These are phyloP conservation scores for Penicillium sp. DNA, from an alignment of 2,329 filamentous ascomycete species.

Conservation along the genomic window DNA sequence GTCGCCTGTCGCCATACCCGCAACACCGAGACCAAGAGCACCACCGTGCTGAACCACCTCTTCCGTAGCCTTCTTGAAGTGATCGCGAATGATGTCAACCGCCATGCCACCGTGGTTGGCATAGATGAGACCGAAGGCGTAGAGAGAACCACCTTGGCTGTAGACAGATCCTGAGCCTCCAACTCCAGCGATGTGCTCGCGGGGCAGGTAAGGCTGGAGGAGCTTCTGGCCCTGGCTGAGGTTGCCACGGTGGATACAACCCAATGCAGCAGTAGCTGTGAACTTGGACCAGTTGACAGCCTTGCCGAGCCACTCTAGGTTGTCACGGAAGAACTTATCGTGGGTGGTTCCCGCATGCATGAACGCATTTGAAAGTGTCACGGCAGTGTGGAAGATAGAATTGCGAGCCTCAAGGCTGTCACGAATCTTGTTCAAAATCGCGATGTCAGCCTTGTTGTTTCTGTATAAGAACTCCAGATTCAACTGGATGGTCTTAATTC, in stretches of 20 bases:
- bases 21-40: conserved; percentile 90
- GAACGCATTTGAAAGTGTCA: conserved; percentile 96
- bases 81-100: conserved; percentile 47
- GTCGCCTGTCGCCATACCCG: conserved; percentile 93
- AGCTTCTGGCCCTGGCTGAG: conserved; percentile 89
- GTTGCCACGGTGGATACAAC: conserved; percentile 95
- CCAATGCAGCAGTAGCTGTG: conserved; percentile 90
- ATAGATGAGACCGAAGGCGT: conserved; percentile 93
- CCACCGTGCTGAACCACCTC: conserved; percentile 97
- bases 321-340: conserved; percentile 97
- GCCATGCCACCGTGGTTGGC: conserved; percentile 95
- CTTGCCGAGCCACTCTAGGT: conserved; percentile 96
- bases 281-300: conserved; percentile 99
- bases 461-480: conserved; percentile 96
- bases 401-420: conserved; percentile 94
- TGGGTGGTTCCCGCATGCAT: conserved; percentile 99
- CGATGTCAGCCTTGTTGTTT: conserved; percentile 88
- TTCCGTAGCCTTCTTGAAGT: conserved; percentile 50
- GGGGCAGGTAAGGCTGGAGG: conserved; percentile 88
- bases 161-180: conserved; percentile 83
- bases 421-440: conserved; percentile 91
- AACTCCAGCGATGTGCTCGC: conserved; percentile 58
- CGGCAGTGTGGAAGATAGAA: conserved; percentile 96
- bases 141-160: conserved; percentile 92
- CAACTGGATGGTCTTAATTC: conserved; percentile 88